Base-by-base conservation (phyloP, 2,329 filamentous ascomycete genomes). In the Fusarium secorum region DNA sequence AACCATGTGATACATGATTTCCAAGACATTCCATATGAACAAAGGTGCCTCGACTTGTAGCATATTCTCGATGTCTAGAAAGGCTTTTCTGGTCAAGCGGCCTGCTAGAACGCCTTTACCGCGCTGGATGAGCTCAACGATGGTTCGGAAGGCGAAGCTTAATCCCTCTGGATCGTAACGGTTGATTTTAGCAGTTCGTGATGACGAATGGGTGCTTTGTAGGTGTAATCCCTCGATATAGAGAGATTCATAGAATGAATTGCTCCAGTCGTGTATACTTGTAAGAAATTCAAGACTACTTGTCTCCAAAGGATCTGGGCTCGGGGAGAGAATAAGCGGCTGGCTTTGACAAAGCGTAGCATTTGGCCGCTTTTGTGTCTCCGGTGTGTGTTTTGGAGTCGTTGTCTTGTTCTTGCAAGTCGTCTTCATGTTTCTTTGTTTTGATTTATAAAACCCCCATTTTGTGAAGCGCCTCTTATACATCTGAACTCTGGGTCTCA, bases 381-480 rank as follows among this genome's bases (percentile, higher is more conserved):
- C 36, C 3, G 28, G 2, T 39, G 36, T 20, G 1, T 4, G 28
- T 9, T 35, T 20, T 4, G 26, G 13, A n/a, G 18, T n/a, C 0
- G 3, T 1, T 0, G 3, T 15, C 10, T 28, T 52, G 1, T 8
- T n/a, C 17, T 28, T 26, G 22, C 48, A 17, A 20, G 22, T 2
- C 3, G 1, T n/a, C 17, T n/a, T 38, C 17, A 1, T 17, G 33
- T 20, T 42, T 20, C 59, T 57, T 5, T 20, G 49, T 30, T 48
- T 68, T 20, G 64, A 68, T 46, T 69, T 69, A 10, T 20, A 53
- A 28, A 69, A 65, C 0, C 65, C 66, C 66, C 65, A 68, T 51
- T 68, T 68, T 22, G 66, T 60, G 20, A 69, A 68, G 1, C 66
- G 39, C 13, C 64, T 69, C 28, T 69, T 69, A 13, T 69, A 68